Evolutionary conservation across 2,329 filamentous ascomycete species (phyloP).

Genomic region (Penicillium palitans): DNA sequence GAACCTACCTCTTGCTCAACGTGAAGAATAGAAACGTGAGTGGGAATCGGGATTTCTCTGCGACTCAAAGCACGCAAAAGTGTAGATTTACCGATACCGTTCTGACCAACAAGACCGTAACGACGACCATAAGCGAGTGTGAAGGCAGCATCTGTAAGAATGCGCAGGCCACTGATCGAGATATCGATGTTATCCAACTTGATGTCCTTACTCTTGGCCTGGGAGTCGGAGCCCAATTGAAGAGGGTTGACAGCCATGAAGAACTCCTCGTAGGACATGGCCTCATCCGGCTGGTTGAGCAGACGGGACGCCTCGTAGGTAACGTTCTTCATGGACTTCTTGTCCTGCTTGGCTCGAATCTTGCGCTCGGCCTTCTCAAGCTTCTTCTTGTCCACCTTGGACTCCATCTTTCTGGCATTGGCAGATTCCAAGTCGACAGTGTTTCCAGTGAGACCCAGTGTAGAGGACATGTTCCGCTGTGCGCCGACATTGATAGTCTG

Average conservation of each 20-base stretch:
- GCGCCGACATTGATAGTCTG: constrained; percentile 93
- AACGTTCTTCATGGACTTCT: constrained; percentile 97
- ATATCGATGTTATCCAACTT: constrained; percentile 97
- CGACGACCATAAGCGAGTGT: constrained; percentile 89
- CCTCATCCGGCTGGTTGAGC: constrained; percentile 75
- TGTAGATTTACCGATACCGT: constrained; percentile 98
- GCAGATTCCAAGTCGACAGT: constrained; percentile 91
- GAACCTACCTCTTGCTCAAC: constrained; percentile 86
- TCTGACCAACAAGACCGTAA: constrained; percentile 97
- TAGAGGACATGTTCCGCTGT: constrained; percentile 94
- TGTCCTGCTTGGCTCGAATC: constrained; percentile 96
- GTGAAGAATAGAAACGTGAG: constrained; percentile 97
- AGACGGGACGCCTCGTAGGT: constrained; percentile 94
- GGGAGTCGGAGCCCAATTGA: constrained; percentile 70
- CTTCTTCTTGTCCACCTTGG: constrained; percentile 97
- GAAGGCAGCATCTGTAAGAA: constrained; percentile 84
- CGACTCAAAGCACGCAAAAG: constrained; percentile 85
- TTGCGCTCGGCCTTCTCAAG: constrained; percentile 97
- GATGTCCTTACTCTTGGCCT: constrained; percentile 96
- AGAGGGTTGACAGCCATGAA: constrained; percentile 99
- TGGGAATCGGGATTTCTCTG: constrained; percentile 91
- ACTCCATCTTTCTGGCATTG: constrained; percentile 91
- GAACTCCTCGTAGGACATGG: constrained; percentile 97
- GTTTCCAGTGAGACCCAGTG: constrained; percentile 79
- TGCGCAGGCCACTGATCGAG: constrained; percentile 82